Evolutionary conservation across 2,329 filamentous ascomycete species (phyloP), one percentile per base, ranked within the genome.

Genomic region (Diaporthe longicolla): DNA sequence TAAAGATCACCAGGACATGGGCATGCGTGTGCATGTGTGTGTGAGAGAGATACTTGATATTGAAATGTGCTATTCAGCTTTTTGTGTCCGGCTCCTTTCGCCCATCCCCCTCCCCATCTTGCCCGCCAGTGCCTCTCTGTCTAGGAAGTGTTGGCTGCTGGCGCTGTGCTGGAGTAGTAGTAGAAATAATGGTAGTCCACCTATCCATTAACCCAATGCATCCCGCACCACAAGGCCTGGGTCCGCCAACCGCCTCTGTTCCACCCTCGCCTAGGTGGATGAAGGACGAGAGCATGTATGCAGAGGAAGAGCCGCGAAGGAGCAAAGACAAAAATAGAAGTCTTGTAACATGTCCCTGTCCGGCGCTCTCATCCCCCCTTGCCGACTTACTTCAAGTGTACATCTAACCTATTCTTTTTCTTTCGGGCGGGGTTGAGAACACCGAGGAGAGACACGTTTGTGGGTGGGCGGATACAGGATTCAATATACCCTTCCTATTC

Each of bases 51-150:
- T 11, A 29, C 11, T 35, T 35, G 61, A 52, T 52, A 52, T 52
- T 26, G n/a, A 66, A 52, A 66, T 50, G n/a, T 17, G 29, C 43
- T 13, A 66, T 52, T 66, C 29, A 24, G 37, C 13, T 43, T 40
- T 61, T 19, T 66, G n/a, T 66, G 35, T 29, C 37, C 4, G 8
- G 7, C 35, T 37, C 13, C 37, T 10, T 4, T 13, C 37, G 8
- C 37, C 10, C 10, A 37, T 13, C 37, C 37, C 37, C 35, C 11
- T 13, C 10, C 37, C 10, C 37, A 37, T 37, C 13, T 4, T 10
- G 1, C 37, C 10, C 10, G 13, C 37, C 13, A 13, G 37, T 37
- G 37, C 29, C 8, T n/a, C 43, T 48, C n/a, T 37, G 61, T 37
- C 45, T 19, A 21, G 29, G 26, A 26, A 40, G 35, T 19, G 57